Evolutionary conservation across 306 rosid species (phyloP).

Genomic region (Vicia sativa): DNA sequence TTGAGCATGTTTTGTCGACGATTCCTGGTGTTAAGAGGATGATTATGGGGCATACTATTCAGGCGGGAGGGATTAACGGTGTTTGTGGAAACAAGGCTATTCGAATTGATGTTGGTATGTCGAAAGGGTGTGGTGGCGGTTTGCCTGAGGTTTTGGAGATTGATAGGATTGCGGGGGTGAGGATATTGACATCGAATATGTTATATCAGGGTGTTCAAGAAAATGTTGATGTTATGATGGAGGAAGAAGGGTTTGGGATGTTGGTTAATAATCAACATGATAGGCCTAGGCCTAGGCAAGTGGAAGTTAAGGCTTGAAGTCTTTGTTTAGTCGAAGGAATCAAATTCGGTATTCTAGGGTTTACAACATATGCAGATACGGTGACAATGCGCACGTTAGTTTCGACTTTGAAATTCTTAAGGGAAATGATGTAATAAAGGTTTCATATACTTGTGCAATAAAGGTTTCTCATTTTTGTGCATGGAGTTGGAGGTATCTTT

Average conservation of each 20-base stretch:
- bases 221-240: conserved; percentile 37
- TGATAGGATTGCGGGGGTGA: conserved; percentile 38
- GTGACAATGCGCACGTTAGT: neutral
- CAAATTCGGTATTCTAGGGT: neutral
- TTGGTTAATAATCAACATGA: conserved; percentile 49
- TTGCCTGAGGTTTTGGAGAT: conserved; percentile 94
- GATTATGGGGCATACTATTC: conserved; percentile 97
- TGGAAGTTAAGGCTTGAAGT: conserved; percentile 67
- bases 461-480: neutral
- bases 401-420: neutral
- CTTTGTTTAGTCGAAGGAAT: neutral
- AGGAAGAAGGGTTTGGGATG: conserved; percentile 46
- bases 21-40: conserved; percentile 88
- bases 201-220: conserved; percentile 30
- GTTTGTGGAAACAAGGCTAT: conserved; percentile 69
- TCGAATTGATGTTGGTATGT: conserved; percentile 93
- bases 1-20: conserved; percentile 75
- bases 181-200: conserved; percentile 68
- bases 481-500: conserved; percentile 8
- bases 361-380: neutral
- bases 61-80: conserved; percentile 69
- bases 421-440: conserved; percentile 11
- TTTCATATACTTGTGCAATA: neutral
- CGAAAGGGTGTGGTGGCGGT: conserved; percentile 74
- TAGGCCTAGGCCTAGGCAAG: conserved; percentile 52